These are phyloP conservation scores for Cardamine chenopodiifolia DNA, from an alignment of 345 rosid species.

Conservation along the genomic window DNA sequence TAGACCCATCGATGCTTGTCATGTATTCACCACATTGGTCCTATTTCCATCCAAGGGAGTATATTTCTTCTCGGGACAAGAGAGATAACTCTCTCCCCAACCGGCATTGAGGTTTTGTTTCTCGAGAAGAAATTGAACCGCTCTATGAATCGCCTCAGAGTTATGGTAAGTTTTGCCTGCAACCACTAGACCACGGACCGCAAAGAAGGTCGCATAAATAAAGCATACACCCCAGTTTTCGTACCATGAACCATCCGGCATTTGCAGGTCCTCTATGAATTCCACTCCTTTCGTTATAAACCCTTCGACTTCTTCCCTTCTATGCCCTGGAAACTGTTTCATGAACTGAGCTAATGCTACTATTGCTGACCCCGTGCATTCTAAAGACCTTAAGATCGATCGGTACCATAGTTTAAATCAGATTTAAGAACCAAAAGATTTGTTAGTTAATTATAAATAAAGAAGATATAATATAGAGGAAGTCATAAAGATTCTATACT, in stretches of 20 bases:
- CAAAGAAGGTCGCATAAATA: constrained; percentile 60
- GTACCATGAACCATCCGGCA: constrained; percentile 62
- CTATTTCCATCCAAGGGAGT: constrained; percentile 1
- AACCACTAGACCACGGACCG: constrained; percentile 16
- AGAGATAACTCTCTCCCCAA: constrained; percentile 65
- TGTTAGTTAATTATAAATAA: no score
- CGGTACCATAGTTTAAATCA: no score
- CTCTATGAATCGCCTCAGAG: constrained; percentile 42
- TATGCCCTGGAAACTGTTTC: not conserved
- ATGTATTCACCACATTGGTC: not conserved
- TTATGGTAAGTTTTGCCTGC: not conserved
- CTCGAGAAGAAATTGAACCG: constrained; percentile 53
- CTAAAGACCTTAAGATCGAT: not conserved
- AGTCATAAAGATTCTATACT: no score
- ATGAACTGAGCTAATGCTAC: not conserved
- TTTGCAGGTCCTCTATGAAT: constrained; percentile 49
- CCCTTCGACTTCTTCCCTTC: not conserved
- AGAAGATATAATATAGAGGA: no score
- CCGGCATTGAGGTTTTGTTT: constrained; percentile 56
- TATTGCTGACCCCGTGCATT: not conserved
- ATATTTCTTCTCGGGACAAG: constrained; percentile 49
- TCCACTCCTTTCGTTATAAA: not conserved
- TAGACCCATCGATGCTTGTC: not conserved
- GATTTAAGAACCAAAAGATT: no score
- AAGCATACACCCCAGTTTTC: constrained; percentile 67